Base-by-base conservation (phyloP, 2,329 filamentous ascomycete species). In the Hymenoscyphus infarciens region DNA sequence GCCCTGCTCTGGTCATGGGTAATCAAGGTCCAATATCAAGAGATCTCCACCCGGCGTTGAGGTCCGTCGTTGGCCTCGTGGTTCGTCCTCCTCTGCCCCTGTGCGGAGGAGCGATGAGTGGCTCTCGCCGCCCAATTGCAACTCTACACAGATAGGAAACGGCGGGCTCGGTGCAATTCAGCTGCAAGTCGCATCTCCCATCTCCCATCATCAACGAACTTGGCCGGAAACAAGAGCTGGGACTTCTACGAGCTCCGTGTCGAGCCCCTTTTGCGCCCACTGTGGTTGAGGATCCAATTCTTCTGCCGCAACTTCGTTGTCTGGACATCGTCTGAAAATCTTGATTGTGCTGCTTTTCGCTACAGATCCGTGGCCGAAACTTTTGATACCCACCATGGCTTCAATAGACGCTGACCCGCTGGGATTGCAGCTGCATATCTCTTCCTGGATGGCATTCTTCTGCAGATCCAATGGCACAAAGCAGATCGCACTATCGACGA, bases 131-230 rank as follows among this genome's bases (percentile, higher is more conserved):
- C 19, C 42, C 42, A 49, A 49, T 49, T 49, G 42, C 42, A 22
- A 22, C 42, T 49, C 19, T n/a, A 49, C 42, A 49, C 42, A 49
- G 42, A 49, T 49, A 49, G 42, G 42, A 49, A 49, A 49, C n/a
- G 42, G 42, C 42, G 42, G 42, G 42, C n/a, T 49, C 42, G 42
- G 42, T 49, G 42, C 42, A 49, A 49, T 49, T 49, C n/a, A 25
- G 42, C 19, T 49, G 42, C 42, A 49, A 49, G 42, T 49, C 19
- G 42, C 42, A 49, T 49, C 42, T 22, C 42, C 1, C 42, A 11
- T 49, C 42, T 49, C 42, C 42, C 42, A 22, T 49, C 42, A 25
- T 49, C 42, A 19, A 22, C 42, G 19, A 22, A 49, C n/a, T 49
- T 10, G 42, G 42, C 42, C 42, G 19, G 42, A 22, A 49, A 49